Base-by-base conservation (phyloP, 805 yeast genomes). In the Clavispora carvajalis region DNA sequence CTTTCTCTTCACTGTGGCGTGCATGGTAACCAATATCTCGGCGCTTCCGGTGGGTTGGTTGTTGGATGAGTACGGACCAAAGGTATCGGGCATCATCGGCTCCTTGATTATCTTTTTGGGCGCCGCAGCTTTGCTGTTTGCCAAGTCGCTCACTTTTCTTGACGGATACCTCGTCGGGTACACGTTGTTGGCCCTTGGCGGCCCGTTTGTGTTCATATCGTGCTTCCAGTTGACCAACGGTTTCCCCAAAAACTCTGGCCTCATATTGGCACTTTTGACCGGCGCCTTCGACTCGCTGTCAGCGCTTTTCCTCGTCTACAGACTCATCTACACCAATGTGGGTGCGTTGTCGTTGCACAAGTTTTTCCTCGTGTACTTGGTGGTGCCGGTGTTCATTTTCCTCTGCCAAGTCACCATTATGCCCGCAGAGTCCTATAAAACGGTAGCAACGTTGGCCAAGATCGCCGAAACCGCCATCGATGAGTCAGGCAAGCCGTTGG, bases 271-370 rank as follows among this genome's bases (percentile, higher is more conserved):
- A 0, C 62, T 87, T 13, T 64, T 90, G 37, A 87, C 96, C 0
- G 97, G 97, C n/a, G 89, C 96, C 0, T 89, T 90, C 57, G 97
- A 91, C 60, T 74, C 95, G 0, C 85, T 95, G 1, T 80, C 95
- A n/a, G 96, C 95, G 0, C 73, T 90, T 35, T 90, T 90, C 56
- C 68, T 88, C 51, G 51, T 76, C 9, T 91, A 89, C 65, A 68
- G 95, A 51, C 45, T 88, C 13, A 53, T 75, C 10, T 89, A 85
- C 60, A 79, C 69, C 44, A 59, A 60, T 39, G 44, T 68, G 37
- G 39, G 57, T 12, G 46, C 61, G 24, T 51, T 83, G 18, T 53
- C 78, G 0, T 55, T 88, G 9, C 57, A 68, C 16, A 65, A 58
- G 29, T 90, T 90, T 60, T 91, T 91, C 67, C 60, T 72, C 11